These are phyloP conservation scores for Eucalyptus grandis DNA, from an alignment of 345 rosid genomes.

Conservation along the genomic window DNA sequence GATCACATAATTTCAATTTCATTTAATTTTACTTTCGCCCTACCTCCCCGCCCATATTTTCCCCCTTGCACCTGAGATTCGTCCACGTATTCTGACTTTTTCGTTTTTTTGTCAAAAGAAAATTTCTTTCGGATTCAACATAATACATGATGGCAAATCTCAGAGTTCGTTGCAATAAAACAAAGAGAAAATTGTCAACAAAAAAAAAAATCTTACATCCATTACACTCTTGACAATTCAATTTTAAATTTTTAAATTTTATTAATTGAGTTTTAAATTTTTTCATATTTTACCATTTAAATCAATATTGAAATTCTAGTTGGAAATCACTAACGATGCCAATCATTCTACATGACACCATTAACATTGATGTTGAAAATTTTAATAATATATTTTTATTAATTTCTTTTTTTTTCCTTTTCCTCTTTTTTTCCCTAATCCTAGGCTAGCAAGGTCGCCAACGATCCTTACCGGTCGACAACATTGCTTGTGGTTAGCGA, in stretches of 20 bases:
- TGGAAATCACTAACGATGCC: too few species aligned
- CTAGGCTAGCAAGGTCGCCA: neutral
- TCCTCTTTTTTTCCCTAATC: neutral
- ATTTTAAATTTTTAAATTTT: too few species aligned
- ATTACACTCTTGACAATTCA: too few species aligned
- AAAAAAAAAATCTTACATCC: too few species aligned
- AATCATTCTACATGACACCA: too few species aligned
- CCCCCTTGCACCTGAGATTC: neutral
- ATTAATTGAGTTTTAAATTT: too few species aligned
- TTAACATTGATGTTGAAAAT: fast-evolving
- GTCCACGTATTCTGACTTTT: neutral
- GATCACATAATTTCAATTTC: neutral
- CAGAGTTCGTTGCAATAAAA: neutral
- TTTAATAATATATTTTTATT: too few species aligned
- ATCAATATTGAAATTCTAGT: too few species aligned
- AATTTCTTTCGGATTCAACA: neutral
- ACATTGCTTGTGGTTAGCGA: fast-evolving
- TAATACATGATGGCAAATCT: neutral
- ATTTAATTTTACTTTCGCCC: neutral
- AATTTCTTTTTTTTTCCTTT: too few species aligned
- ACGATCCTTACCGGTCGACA: fast-evolving
- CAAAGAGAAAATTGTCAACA: neutral
- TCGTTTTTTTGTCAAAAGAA: neutral
- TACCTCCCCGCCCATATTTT: neutral
- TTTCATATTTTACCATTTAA: too few species aligned